phyloP scores from a whole-genome alignment of 176 grass and related monocot genomes.

The Eleusine indica region DNA sequence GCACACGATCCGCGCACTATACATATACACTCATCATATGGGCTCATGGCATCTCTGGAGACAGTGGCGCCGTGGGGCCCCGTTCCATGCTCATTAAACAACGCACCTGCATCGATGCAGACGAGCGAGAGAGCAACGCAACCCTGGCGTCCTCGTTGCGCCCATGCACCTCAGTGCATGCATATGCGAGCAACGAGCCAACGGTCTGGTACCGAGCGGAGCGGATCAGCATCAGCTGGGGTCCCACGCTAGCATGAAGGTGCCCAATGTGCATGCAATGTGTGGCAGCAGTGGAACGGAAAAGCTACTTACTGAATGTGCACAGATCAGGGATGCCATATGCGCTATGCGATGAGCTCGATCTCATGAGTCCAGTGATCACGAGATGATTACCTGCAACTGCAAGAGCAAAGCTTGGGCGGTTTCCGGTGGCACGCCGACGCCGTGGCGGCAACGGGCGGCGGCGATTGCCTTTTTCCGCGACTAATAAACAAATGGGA shows the following conservation, averaged over 20 bases:
- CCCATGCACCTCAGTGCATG: not conserved
- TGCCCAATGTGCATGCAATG: not conserved
- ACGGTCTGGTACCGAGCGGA: not conserved
- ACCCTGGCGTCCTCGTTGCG: not conserved
- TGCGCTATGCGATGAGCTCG: too few relatives aligned
- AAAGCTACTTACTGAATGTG: not conserved
- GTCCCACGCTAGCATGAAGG: not conserved
- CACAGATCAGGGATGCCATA: too few relatives aligned
- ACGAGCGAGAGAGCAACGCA: not conserved
- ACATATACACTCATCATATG: not conserved
- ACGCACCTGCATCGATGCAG: not conserved
- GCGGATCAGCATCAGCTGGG: not conserved
- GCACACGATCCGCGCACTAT: too few relatives aligned
- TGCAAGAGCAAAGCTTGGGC: not conserved
- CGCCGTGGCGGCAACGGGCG: conserved; percentile 24
- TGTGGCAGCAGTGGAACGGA: not conserved
- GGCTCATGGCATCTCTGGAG: conserved; percentile 17
- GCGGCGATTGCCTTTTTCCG: not conserved
- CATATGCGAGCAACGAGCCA: not conserved
- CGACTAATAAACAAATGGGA: not conserved
- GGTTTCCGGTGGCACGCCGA: conserved; percentile 15
- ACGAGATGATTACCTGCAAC: too few relatives aligned
- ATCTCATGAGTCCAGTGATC: too few relatives aligned
- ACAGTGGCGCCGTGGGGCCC: not conserved
- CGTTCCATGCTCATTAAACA: not conserved